Conservation (phyloP, 2,329 filamentous ascomycete species). For the Claviceps capensis region DNA sequence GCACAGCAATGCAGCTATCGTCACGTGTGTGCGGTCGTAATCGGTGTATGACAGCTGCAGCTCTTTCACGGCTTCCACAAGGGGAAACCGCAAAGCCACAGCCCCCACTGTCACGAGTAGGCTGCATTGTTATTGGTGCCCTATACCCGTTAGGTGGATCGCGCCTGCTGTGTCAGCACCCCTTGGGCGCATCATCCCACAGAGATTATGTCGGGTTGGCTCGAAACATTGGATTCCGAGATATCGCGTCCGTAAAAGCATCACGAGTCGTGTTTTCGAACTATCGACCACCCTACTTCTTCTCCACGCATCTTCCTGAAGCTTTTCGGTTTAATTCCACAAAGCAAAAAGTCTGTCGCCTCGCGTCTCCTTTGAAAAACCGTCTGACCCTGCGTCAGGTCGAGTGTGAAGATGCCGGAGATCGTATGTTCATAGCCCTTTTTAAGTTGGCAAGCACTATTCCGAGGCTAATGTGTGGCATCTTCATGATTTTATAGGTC, state of each 20-base stretch:
- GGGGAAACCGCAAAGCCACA: not conserved
- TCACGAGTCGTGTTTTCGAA: not conserved
- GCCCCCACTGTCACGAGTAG: not conserved
- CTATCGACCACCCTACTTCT: not conserved
- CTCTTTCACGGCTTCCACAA: no score
- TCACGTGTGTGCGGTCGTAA: no score
- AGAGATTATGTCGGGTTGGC: conserved; percentile 1
- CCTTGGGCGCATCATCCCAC: conserved; percentile 1
- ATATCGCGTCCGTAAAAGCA: not conserved
- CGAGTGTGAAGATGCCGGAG: conserved; percentile 6
- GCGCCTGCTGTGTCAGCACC: not conserved
- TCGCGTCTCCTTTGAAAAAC: not conserved
- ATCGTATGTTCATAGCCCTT: conserved; percentile 4
- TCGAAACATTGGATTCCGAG: not conserved
- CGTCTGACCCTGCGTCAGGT: not conserved
- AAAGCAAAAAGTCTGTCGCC: not conserved
- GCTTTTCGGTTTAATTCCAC: not conserved
- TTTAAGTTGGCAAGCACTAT: not conserved
- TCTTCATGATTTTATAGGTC: conserved; percentile 49
- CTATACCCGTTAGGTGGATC: not conserved
- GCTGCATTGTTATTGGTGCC: not conserved
- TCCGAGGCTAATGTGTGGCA: conserved; percentile 34
- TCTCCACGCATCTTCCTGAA: not conserved
- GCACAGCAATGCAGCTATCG: no score
- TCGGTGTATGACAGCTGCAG: no score